These are phyloP conservation scores for Phytophthora palmivora DNA, from an alignment of 352 stramenopile genomes.

Conservation along the genomic window DNA sequence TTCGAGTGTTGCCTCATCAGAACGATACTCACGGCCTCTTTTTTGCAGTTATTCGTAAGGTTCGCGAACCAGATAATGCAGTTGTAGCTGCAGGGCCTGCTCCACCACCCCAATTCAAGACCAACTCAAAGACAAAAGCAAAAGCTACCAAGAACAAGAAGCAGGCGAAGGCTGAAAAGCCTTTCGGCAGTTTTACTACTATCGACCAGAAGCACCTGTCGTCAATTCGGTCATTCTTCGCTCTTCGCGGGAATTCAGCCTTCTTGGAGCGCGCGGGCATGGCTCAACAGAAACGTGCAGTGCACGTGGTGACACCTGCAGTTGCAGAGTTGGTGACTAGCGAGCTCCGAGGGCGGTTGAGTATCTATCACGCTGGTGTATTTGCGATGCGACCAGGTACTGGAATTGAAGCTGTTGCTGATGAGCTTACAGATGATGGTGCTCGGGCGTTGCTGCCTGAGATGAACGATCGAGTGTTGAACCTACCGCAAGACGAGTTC, in stretches of 20 bases:
- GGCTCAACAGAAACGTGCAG: constrained; percentile 63
- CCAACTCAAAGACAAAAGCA: constrained; percentile 31
- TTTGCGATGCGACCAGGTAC: constrained; percentile 44
- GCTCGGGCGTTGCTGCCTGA: constrained; percentile 63
- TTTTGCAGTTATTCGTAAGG: constrained; percentile 94
- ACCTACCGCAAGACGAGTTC: constrained; percentile 74
- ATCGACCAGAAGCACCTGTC: constrained; percentile 51
- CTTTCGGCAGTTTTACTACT: constrained; percentile 62
- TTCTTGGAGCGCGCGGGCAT: constrained; percentile 77
- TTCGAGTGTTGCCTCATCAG: constrained; percentile 96
- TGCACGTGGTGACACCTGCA: constrained; percentile 69
- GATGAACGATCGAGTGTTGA: constrained; percentile 56
- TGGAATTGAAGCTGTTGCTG: constrained; percentile 30
- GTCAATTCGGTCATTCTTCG: constrained; percentile 55
- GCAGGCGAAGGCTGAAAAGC: constrained; percentile 61
- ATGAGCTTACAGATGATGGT: constrained; percentile 75
- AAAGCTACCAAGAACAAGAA: constrained; percentile 52
- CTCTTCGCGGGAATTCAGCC: constrained; percentile 35
- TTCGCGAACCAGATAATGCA: constrained; percentile 29
- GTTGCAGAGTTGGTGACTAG: constrained; percentile 56
- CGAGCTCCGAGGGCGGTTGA: constrained; percentile 50
- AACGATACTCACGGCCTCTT: constrained; percentile 99
- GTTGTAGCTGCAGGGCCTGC: constrained; percentile 46
- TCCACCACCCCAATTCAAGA: constrained; percentile 29
- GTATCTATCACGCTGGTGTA: constrained; percentile 74